phyloP scores from a whole-genome alignment of 148 eudicot genomes.

The Nepenthes mirabilis region DNA sequence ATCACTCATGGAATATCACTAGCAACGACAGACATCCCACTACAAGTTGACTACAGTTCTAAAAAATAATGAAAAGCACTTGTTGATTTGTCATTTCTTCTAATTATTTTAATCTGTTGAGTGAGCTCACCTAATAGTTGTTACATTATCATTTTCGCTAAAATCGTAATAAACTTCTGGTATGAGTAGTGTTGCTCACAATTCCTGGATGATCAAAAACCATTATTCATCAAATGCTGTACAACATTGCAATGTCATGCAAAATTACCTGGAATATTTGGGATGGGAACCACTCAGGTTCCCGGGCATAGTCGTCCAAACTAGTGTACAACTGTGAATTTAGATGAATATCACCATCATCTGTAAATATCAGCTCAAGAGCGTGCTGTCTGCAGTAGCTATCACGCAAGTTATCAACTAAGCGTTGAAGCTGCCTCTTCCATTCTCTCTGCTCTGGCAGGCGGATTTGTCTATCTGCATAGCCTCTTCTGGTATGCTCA shows the following conservation, averaged over 20 bases:
- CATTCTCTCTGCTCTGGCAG: conserved; percentile 69
- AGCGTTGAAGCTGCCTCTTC: conserved; percentile 55
- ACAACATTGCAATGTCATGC: not conserved
- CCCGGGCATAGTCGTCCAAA: conserved; percentile 50
- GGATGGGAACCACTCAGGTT: conserved; percentile 96
- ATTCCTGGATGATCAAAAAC: too few relatives aligned
- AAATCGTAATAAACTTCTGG: too few relatives aligned
- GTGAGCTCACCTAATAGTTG: too few relatives aligned
- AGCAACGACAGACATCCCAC: not conserved
- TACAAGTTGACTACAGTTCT: not conserved
- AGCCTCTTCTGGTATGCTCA: conserved; percentile 29
- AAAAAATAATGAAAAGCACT: not conserved
- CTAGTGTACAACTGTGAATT: conserved; percentile 49
- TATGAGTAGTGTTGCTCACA: too few relatives aligned
- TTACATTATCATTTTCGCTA: too few relatives aligned
- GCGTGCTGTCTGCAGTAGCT: conserved; percentile 90
- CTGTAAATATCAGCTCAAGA: conserved; percentile 71
- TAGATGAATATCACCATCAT: conserved; percentile 71
- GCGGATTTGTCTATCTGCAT: conserved; percentile 37
- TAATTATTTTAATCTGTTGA: too few relatives aligned
- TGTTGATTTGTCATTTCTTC: not conserved
- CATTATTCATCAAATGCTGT: not conserved
- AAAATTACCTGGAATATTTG: conserved; percentile 60
- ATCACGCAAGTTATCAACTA: conserved; percentile 73
- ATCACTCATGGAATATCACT: not conserved